phyloP scores from a whole-genome alignment of 176 grass and related monocot species.

The Dendrocalamus sinicus region DNA sequence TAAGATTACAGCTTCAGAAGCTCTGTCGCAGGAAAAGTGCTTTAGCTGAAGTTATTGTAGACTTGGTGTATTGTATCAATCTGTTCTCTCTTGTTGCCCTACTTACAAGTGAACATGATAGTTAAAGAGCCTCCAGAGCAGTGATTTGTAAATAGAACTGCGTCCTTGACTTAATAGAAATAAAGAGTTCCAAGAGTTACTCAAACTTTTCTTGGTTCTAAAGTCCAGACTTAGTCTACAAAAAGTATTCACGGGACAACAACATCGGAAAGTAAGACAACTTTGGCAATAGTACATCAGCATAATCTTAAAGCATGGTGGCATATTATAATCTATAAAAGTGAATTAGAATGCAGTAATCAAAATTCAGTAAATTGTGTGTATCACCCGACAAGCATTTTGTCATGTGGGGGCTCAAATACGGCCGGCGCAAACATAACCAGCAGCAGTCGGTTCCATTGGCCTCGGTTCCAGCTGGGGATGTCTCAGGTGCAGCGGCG shows the following conservation, averaged over 20 bases:
- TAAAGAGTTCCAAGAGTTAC: conserved; percentile 12
- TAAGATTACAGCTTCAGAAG: conserved; percentile 53
- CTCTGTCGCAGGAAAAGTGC: conserved; percentile 33
- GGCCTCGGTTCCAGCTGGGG: too few species aligned
- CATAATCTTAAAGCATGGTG: background rate
- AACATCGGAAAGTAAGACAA: conserved; percentile 13
- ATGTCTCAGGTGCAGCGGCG: too few species aligned
- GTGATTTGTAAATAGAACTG: conserved; percentile 44
- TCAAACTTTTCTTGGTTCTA: conserved; percentile 4
- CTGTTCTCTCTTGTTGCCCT: conserved; percentile 25
- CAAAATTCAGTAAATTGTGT: background rate
- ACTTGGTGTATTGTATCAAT: conserved; percentile 32
- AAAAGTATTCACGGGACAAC: background rate
- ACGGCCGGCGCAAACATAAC: too few species aligned
- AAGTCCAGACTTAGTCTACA: background rate
- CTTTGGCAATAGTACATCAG: background rate
- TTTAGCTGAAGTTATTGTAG: conserved; percentile 40
- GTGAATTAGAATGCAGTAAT: background rate
- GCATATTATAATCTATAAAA: background rate
- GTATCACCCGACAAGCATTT: background rate
- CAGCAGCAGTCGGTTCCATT: too few species aligned
- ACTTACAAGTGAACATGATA: conserved; percentile 31
- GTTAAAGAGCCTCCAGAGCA: conserved; percentile 27
- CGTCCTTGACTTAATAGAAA: conserved; percentile 41
- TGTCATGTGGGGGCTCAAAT: too few species aligned